A percentile compares a stretch with the other conserved stretches of the same genome.
Evolutionary conservation across 257 asterid genomes (phyloP).

Genomic region (Marsdenia floribunda): DNA sequence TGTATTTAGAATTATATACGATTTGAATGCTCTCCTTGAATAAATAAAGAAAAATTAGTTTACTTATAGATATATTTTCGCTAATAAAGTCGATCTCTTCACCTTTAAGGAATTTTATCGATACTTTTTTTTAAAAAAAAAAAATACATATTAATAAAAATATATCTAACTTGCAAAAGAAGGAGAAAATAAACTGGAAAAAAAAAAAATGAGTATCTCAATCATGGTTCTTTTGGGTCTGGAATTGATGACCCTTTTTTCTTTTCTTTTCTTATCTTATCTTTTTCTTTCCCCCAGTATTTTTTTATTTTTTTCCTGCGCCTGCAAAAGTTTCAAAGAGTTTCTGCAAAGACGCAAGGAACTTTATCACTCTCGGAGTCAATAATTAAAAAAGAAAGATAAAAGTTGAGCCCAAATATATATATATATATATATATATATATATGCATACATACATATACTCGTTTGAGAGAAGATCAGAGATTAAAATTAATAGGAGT

Average conservation of each 20-base stretch:
- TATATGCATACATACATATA: background rate
- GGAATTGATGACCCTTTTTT: background rate
- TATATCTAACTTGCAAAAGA: no score
- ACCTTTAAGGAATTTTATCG: no score
- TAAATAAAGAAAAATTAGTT: no score
- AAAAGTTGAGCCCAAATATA: background rate
- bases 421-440: no score
- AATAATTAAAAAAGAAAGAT: background rate
- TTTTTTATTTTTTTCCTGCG: no score
- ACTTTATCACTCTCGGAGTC: constrained; percentile 1
- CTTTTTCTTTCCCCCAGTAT: background rate
- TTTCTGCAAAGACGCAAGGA: background rate
- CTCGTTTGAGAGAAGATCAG: background rate
- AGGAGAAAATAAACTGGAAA: background rate
- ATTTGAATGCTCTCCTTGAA: no score
- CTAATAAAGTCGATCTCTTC: no score
- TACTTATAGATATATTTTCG: no score
- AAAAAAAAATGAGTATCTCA: background rate
- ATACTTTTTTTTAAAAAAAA: no score
- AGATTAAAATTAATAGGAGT: background rate
- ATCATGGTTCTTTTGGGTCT: constrained; percentile 4
- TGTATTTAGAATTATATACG: no score
- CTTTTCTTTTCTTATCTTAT: background rate
- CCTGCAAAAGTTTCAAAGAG: constrained; percentile 10
- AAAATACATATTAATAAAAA: no score